Percentiles rank a stretch among this genome's conserved stretches.
These are phyloP conservation scores for Berkeleyomyces basicola DNA, from an alignment of 2,329 filamentous ascomycete genomes.

Conservation along the genomic window DNA sequence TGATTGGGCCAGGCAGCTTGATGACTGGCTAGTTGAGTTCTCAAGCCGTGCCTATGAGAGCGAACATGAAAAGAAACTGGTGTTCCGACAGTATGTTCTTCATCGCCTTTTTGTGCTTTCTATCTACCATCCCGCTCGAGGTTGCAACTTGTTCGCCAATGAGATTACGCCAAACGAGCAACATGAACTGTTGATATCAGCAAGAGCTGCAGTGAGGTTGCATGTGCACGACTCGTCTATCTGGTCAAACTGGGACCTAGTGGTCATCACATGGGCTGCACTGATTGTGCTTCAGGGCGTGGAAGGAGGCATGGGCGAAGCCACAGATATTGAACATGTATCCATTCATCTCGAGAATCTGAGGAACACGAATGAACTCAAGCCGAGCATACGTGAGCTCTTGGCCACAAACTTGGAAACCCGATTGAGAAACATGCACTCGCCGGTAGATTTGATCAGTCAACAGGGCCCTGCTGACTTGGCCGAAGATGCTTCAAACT, in stretches of 20 bases:
- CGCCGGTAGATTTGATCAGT: conserved; percentile 15
- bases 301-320: conserved; percentile 24
- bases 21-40: conserved; percentile 27
- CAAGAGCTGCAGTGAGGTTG: conserved; percentile 24
- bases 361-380: conserved; percentile 19
- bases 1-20: conserved; percentile 26
- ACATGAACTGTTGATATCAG: conserved; percentile 26
- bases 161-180: conserved; percentile 24
- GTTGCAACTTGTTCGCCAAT: conserved; percentile 24
- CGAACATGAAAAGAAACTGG: conserved; percentile 4
- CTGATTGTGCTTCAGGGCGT: conserved; percentile 27
- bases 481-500: conserved; percentile 15
- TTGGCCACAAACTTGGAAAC: conserved; percentile 18
- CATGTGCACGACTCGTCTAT: conserved; percentile 26
- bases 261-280: conserved; percentile 29
- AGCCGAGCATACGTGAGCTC: conserved; percentile 17
- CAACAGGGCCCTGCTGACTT: conserved; percentile 13
- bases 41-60: conserved; percentile 16
- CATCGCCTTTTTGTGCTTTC: conserved; percentile 27
- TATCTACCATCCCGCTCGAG: conserved; percentile 25
- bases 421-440: conserved; percentile 18
- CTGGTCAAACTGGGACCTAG: conserved; percentile 28
- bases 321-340: conserved; percentile 19
- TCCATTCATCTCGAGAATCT: conserved; percentile 19
- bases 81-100: conserved; percentile 22